These are phyloP conservation scores for Ophiostoma sp. DNA, from an alignment of 2,329 filamentous ascomycete species.

Conservation along the genomic window DNA sequence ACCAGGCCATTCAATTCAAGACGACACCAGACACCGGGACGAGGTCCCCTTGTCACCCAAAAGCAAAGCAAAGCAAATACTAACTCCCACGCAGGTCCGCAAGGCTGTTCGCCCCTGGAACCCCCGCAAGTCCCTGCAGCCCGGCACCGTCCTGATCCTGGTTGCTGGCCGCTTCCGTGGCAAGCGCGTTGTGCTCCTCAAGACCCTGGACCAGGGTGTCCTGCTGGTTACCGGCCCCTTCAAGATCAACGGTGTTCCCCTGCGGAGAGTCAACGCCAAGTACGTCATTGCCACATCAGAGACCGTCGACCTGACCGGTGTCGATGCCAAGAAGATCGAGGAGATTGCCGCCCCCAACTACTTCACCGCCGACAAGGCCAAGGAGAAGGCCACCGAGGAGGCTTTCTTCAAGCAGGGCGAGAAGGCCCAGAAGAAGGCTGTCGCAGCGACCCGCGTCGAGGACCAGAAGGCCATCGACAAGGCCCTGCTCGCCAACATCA, in stretches of 20 bases:
- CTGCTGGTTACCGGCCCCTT: conserved; percentile 99
- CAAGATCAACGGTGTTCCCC: conserved; percentile 99
- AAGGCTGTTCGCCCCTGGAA: conserved; percentile 86
- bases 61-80: conserved; percentile 5
- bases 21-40: background rate
- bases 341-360: conserved; percentile 73
- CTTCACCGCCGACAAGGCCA: conserved; percentile 92
- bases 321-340: conserved; percentile 87
- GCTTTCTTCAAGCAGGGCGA: conserved; percentile 99
- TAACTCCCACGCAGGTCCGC: conserved; percentile 65
- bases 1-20: background rate
- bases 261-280: conserved; percentile 88
- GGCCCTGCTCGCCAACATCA: conserved; percentile 88
- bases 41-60: background rate
- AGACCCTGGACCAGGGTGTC: conserved; percentile 93
- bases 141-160: conserved; percentile 95
- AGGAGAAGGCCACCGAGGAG: conserved; percentile 95
- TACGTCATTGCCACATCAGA: conserved; percentile 89
- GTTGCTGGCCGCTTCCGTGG: conserved; percentile 99
- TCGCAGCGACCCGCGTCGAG: conserved; percentile 81
- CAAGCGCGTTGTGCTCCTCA: conserved; percentile 99
- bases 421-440: conserved; percentile 98
- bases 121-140: conserved; percentile 82
- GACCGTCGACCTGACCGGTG: conserved; percentile 75
- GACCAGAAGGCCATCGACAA: conserved; percentile 99